Evolutionary conservation across 2,329 filamentous ascomycete genomes (phyloP).

Genomic region (Diaporthe sp.): DNA sequence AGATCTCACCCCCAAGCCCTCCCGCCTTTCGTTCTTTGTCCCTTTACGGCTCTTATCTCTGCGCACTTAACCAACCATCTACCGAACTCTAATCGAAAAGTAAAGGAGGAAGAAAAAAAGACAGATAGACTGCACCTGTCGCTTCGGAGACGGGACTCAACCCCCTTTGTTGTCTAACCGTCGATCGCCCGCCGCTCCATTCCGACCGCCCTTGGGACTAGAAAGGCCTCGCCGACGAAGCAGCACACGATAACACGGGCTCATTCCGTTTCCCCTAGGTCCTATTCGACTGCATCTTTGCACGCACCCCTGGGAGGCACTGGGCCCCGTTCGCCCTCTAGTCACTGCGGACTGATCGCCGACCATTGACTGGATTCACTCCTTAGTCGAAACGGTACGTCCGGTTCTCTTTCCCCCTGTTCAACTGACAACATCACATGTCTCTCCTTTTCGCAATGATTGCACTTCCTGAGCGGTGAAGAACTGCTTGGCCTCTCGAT

Average conservation of each 20-base stretch:
- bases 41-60: constrained; percentile 28
- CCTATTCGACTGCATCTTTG: not conserved
- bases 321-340: not conserved
- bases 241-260: constrained; percentile 26
- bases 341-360: constrained; percentile 25
- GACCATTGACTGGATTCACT: constrained; percentile 28
- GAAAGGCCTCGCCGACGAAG: constrained; percentile 21
- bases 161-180: constrained; percentile 10
- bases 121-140: not conserved
- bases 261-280: not conserved
- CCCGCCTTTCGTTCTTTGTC: constrained; percentile 3
- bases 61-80: not conserved
- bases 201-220: constrained; percentile 5
- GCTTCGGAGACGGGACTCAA: constrained; percentile 6
- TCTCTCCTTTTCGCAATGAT: not conserved
- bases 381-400: constrained; percentile 38
- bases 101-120: not conserved
- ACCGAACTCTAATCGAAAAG: constrained; percentile 10
- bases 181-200: not conserved
- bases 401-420: not conserved
- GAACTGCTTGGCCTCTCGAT: not conserved
- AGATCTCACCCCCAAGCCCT: not conserved
- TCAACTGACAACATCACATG: not conserved
- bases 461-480: constrained; percentile 36
- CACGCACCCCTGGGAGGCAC: not conserved